Evolutionary conservation across 2,329 filamentous ascomycete species (phyloP), one percentile per base, ranked within the genome.

Genomic region (Hypoxylon sp.): DNA sequence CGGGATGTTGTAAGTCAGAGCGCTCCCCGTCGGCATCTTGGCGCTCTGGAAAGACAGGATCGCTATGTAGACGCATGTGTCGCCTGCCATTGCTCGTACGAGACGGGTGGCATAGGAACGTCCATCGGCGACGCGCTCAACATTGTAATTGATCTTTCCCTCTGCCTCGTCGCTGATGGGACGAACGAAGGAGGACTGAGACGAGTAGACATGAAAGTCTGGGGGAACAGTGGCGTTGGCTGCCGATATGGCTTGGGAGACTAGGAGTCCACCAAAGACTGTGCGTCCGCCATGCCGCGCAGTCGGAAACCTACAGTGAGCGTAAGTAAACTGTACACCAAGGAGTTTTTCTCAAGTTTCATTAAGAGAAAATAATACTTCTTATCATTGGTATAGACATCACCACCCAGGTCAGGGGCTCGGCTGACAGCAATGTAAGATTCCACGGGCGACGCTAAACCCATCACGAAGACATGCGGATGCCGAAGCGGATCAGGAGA

Each of bases 141-240:
- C 50, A 10, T 52, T 31, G 18, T 63, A 62, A 15, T 8, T 52
- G 1, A 60, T 45, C 13, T 29, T 11, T 29, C 11, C 26, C n/a
- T 26, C 15, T 7, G 26, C 24, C 10, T 53, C 21, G 1, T 40
- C 53, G 15, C 38, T 52, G 9, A 49, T 24, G 8, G 60, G 49
- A 15, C 31, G 45, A 8, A 63, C 37, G 41, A 62, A 63, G 5
- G 63, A 59, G 2, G 60, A 65, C 17, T 63, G 63, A 26, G 58
- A 60, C 13, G 53, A 55, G 29, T 62, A 60, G 2, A 55, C 26
- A n/a, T 52, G 17, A 15, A 62, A 62, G 4, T n/a, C 41, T 3
- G 17, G 6, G 3, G 45, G 13, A 7, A 63, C 58, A 7, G 60
- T 65, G 1, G 57, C 37, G 17, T n/a, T 46, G 24, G 60, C 57